These are phyloP conservation scores for Tolypocladium tropicale DNA, from an alignment of 2,329 filamentous ascomycete genomes.

Conservation along the genomic window DNA sequence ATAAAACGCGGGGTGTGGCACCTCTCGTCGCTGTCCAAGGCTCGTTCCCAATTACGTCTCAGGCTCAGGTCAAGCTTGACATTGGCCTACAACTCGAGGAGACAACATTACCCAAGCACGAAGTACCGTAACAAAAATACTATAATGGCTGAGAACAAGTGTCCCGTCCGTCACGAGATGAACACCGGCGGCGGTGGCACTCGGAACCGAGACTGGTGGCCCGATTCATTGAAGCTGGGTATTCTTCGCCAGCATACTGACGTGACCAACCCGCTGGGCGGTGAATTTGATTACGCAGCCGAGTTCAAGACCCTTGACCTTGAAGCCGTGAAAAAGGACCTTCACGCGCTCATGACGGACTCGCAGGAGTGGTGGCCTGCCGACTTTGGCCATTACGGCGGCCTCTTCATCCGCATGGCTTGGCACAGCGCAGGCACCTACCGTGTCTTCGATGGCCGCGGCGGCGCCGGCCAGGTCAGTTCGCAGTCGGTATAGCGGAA, in stretches of 20 bases:
- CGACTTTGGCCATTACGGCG: conserved; percentile 72
- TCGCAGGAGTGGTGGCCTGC: conserved; percentile 77
- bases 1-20: conserved; percentile 2
- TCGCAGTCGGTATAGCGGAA: neutral
- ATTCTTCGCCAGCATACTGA: conserved; percentile 63
- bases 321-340: conserved; percentile 62
- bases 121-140: neutral
- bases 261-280: conserved; percentile 51
- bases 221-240: conserved; percentile 54
- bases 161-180: conserved; percentile 16
- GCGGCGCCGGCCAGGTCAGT: conserved; percentile 52
- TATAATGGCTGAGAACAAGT: conserved; percentile 19
- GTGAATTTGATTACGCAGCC: conserved; percentile 60
- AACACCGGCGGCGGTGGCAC: conserved; percentile 53
- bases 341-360: conserved; percentile 62
- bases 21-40: neutral
- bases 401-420: conserved; percentile 70
- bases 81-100: neutral
- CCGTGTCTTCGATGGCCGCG: conserved; percentile 63
- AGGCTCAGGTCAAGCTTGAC: neutral
- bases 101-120: neutral
- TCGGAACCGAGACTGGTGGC: conserved; percentile 65
- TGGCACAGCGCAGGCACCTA: conserved; percentile 77
- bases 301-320: conserved; percentile 57
- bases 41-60: neutral